Percentiles rank a stretch among this genome's conserved stretches.
Conservation (phyloP, 2,329 filamentous ascomycete species). For the Trichoderma atroviride region DNA sequence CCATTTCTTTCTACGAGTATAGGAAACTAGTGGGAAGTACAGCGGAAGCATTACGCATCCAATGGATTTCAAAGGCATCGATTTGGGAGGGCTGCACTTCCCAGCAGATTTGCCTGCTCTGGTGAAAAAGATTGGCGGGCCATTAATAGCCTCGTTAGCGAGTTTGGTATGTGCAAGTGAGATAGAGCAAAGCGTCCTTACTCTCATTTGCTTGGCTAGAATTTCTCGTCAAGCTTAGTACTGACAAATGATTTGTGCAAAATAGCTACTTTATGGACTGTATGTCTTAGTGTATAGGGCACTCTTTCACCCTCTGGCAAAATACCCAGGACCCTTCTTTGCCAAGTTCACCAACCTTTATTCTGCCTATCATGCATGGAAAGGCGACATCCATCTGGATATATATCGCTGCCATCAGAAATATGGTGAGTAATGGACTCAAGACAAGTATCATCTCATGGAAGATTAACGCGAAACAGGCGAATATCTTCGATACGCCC, state of each 20-base stretch:
- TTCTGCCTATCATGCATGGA: conserved; percentile 41
- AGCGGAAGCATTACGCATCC: background rate
- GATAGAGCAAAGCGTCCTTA: background rate
- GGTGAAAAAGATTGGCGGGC: background rate
- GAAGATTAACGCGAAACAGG: background rate
- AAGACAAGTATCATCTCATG: background rate
- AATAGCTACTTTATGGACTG: background rate
- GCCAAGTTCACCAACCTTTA: conserved; percentile 39
- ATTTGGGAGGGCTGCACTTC: background rate
- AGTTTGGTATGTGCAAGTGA: background rate
- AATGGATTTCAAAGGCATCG: background rate
- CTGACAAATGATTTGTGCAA: background rate
- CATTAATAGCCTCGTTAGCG: background rate
- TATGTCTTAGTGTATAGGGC: conserved; percentile 18
- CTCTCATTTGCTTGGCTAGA: background rate
- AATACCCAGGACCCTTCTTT: conserved; percentile 42
- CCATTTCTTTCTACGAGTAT: background rate
- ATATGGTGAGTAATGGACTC: conserved; percentile 30
- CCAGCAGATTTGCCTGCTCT: background rate
- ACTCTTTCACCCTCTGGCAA: conserved; percentile 39
- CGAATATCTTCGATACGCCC: conserved; percentile 36
- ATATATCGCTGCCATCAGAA: conserved; percentile 41
- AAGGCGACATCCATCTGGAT: conserved; percentile 41
- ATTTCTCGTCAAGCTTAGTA: background rate
- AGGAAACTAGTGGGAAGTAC: background rate